Evolutionary conservation across 495 filamentous ascomycete genomes (phyloP).

Genomic region (Penicillium pulvis): DNA sequence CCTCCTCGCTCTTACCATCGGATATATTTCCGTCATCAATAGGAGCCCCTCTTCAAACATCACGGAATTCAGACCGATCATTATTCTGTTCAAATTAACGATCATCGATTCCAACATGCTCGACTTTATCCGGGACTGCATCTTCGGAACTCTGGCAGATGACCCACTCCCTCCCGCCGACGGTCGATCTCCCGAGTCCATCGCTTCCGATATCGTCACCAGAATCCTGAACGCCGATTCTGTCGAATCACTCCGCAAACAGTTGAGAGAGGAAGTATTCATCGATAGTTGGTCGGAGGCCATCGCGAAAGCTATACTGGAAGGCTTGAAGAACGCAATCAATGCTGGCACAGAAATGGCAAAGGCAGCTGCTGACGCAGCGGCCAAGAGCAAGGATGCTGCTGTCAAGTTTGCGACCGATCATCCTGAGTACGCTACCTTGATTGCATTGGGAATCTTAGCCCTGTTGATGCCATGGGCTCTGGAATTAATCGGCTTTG

Average conservation of each 20-base stretch:
- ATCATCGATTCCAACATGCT: background rate
- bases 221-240: slow-evolving; percentile 19
- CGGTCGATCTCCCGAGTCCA: slow-evolving; percentile 2
- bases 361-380: slow-evolving; percentile 33
- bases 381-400: slow-evolving; percentile 30
- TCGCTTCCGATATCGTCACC: slow-evolving; percentile 18
- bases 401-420: slow-evolving; percentile 40
- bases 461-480: slow-evolving; percentile 44
- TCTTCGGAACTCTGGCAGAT: background rate
- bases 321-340: slow-evolving; percentile 33
- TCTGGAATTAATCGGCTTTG: slow-evolving; percentile 53
- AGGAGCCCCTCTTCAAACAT: background rate
- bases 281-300: slow-evolving; percentile 41
- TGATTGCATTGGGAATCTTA: slow-evolving; percentile 55
- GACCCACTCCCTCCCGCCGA: background rate
- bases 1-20: too few species aligned
- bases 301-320: slow-evolving; percentile 38
- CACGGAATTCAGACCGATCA: background rate
- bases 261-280: background rate
- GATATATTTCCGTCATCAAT: too few species aligned
- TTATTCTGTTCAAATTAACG: background rate
- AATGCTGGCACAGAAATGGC: slow-evolving; percentile 31
- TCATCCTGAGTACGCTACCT: slow-evolving; percentile 47
- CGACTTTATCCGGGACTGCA: background rate
- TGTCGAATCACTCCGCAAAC: slow-evolving; percentile 12